Percentiles rank a stretch among this genome's conserved stretches.
These are phyloP conservation scores for Pholiota adiposa DNA, from an alignment of 1,284 basidiomycete species.

Conservation along the genomic window DNA sequence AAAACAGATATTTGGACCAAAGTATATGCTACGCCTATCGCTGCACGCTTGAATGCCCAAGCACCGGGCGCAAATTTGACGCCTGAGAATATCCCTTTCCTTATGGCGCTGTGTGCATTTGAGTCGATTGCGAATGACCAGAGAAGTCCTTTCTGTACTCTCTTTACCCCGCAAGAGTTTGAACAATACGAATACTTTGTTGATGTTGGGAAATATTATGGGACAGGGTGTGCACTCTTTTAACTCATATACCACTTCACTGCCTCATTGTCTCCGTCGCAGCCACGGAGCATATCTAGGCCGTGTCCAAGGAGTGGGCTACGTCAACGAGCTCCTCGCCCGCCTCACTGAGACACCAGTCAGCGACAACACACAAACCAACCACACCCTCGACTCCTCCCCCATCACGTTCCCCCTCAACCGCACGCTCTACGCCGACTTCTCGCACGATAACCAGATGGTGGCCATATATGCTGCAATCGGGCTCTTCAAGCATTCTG, in stretches of 20 bases:
- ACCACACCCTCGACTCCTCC: conserved; percentile 72
- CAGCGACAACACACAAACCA: conserved; percentile 75
- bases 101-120: conserved; percentile 81
- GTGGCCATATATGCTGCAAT: conserved; percentile 75
- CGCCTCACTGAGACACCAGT: conserved; percentile 68
- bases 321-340: conserved; percentile 83
- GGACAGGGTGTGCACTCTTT: conserved; percentile 56
- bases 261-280: not conserved
- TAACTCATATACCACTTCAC: not conserved
- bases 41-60: conserved; percentile 61
- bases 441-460: conserved; percentile 85
- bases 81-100: conserved; percentile 55
- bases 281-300: conserved; percentile 45
- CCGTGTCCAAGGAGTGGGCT: conserved; percentile 80
- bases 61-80: conserved; percentile 68
- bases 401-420: conserved; percentile 76
- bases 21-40: conserved; percentile 59
- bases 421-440: conserved; percentile 72
- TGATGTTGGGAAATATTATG: conserved; percentile 82
- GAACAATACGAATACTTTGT: conserved; percentile 67
- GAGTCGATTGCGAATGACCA: conserved; percentile 61
- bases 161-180: conserved; percentile 68
- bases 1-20: conserved; percentile 57
- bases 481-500: conserved; percentile 58
- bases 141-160: conserved; percentile 70